Evolutionary conservation across 2,329 filamentous ascomycete species (phyloP).

Genomic region (Fusarium ramigenum): DNA sequence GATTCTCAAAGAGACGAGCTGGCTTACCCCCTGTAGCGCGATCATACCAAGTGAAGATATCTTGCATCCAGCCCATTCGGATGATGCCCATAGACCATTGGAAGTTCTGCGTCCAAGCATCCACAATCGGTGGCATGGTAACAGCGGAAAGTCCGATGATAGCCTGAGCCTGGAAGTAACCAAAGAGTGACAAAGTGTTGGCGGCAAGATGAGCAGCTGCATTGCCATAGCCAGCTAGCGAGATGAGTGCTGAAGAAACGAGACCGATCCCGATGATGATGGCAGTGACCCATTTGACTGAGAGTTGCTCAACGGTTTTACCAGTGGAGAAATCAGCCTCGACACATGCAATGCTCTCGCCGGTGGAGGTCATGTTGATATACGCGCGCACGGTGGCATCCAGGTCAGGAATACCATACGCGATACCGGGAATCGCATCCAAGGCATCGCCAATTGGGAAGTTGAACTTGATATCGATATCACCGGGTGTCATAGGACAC

Average conservation of each 20-base stretch:
- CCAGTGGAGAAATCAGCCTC: slow-evolving; percentile 89
- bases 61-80: slow-evolving; percentile 81
- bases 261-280: slow-evolving; percentile 86
- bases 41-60: slow-evolving; percentile 94
- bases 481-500: slow-evolving; percentile 89
- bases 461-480: slow-evolving; percentile 78
- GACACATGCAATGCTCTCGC: slow-evolving; percentile 80
- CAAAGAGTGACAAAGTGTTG: slow-evolving; percentile 89
- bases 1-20: slow-evolving; percentile 77
- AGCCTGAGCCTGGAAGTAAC: slow-evolving; percentile 93
- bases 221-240: slow-evolving; percentile 89
- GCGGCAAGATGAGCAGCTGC: slow-evolving; percentile 93
- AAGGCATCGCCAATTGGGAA: slow-evolving; percentile 68
- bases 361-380: slow-evolving; percentile 74
- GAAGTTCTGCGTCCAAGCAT: slow-evolving; percentile 96
- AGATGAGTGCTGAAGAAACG: slow-evolving; percentile 85
- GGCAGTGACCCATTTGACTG: slow-evolving; percentile 89
- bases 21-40: slow-evolving; percentile 89
- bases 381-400: slow-evolving; percentile 85
- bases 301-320: slow-evolving; percentile 88
- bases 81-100: slow-evolving; percentile 99
- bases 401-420: slow-evolving; percentile 89
- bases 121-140: slow-evolving; percentile 83
- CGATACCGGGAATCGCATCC: slow-evolving; percentile 78
- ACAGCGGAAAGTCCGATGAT: slow-evolving; percentile 88